phyloP scores from a whole-genome alignment of 345 rosid genomes.

The Acer campestre region DNA sequence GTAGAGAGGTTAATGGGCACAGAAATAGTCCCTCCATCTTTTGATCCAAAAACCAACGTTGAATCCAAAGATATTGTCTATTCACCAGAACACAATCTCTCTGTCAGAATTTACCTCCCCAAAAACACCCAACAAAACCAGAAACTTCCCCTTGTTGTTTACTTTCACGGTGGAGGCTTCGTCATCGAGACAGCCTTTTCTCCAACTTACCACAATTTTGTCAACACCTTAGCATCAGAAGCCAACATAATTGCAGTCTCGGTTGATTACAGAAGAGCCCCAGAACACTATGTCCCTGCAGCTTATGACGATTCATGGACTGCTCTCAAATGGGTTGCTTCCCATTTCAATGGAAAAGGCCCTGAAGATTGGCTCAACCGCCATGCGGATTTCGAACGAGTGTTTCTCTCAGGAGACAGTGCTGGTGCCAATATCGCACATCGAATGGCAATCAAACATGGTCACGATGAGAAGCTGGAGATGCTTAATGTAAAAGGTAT shows the following conservation, averaged over 20 bases:
- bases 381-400: constrained; percentile 25
- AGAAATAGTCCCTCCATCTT: constrained; percentile 31
- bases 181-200: constrained; percentile 26
- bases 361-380: constrained; percentile 42
- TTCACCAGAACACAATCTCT: constrained; percentile 21
- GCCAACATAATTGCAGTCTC: constrained; percentile 31
- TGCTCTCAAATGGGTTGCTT: constrained; percentile 41
- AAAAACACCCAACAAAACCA: constrained; percentile 3
- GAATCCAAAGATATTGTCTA: constrained; percentile 44
- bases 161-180: constrained; percentile 44
- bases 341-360: constrained; percentile 30
- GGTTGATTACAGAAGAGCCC: constrained; percentile 24
- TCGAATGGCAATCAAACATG: constrained; percentile 32
- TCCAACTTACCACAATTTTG: constrained; percentile 33
- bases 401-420: constrained; percentile 48
- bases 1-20: background rate
- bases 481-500: constrained; percentile 28
- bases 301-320: constrained; percentile 36
- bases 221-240: constrained; percentile 27
- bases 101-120: constrained; percentile 46
- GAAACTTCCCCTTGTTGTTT: constrained; percentile 47
- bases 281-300: constrained; percentile 16
- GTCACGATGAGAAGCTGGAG: constrained; percentile 8
- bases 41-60: constrained; percentile 46
- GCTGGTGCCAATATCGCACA: constrained; percentile 47